phyloP scores from a whole-genome alignment of 2,329 filamentous ascomycete genomes.

The Fusarium sulawesiense region DNA sequence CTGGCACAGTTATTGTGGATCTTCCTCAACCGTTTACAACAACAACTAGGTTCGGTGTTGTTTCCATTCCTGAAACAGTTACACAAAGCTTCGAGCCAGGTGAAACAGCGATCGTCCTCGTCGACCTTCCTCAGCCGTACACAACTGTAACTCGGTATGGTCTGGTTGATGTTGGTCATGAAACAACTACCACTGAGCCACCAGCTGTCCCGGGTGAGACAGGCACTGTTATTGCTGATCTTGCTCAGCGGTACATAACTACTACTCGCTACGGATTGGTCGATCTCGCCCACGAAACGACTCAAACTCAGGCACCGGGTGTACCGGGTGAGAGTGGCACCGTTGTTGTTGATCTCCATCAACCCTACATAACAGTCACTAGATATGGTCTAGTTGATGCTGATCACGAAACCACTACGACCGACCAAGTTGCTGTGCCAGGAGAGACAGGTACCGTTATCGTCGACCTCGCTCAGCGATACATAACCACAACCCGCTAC shows the following conservation, averaged over 20 bases:
- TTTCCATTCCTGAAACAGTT: background rate
- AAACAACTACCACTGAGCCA: background rate
- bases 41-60: background rate
- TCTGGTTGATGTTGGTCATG: background rate
- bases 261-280: background rate
- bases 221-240: background rate
- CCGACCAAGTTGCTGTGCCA: background rate
- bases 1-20: background rate
- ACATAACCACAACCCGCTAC: background rate
- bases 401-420: background rate
- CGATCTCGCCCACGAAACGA: background rate
- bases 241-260: background rate
- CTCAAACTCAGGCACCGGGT: background rate
- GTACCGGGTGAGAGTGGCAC: background rate
- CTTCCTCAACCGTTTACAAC: background rate
- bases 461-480: constrained; percentile 1
- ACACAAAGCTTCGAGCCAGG: background rate
- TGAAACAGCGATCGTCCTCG: background rate
- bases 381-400: background rate
- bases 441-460: background rate
- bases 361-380: background rate
- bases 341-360: background rate
- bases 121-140: background rate
- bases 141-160: background rate
- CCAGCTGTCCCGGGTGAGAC: background rate